Conservation (phyloP, 169 alveolate species). For the Babesia bovis region DNA sequence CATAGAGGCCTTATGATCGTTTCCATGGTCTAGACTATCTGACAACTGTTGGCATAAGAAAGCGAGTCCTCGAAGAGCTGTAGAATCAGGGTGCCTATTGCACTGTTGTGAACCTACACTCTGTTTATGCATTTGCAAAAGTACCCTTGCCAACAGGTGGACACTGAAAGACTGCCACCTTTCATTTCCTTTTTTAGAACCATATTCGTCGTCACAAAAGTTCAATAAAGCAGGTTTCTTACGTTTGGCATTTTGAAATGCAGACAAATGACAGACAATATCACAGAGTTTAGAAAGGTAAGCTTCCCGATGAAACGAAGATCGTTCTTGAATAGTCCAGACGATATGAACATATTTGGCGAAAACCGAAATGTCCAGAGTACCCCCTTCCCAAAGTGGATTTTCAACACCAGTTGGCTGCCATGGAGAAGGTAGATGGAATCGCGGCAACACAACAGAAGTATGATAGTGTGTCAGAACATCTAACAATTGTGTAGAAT, state of each 20-base stretch:
- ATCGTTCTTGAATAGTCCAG: neutral
- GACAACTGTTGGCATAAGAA: neutral
- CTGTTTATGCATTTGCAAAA: neutral
- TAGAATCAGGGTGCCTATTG: neutral
- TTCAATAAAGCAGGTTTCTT: neutral
- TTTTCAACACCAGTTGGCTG: neutral
- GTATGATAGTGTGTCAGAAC: neutral
- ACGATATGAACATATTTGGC: constrained; percentile 6
- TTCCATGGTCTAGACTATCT: neutral
- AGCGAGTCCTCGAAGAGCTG: neutral
- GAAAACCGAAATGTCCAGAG: neutral
- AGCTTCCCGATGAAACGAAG: neutral
- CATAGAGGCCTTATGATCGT: neutral
- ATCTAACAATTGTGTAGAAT: neutral
- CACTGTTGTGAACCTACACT: neutral
- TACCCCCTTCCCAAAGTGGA: neutral
- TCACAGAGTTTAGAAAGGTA: neutral
- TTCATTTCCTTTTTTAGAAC: neutral
- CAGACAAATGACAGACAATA: neutral
- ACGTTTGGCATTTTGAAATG: neutral
- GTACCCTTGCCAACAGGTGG: neutral
- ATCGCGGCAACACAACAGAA: neutral
- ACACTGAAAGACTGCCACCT: constrained; percentile 20
- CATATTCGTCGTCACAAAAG: too few relatives aligned
- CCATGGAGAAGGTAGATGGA: too few relatives aligned